Percentiles rank a stretch among this genome's conserved stretches.
These are phyloP conservation scores for Linderniella brevidens DNA, from an alignment of 257 asterid genomes.

Conservation along the genomic window DNA sequence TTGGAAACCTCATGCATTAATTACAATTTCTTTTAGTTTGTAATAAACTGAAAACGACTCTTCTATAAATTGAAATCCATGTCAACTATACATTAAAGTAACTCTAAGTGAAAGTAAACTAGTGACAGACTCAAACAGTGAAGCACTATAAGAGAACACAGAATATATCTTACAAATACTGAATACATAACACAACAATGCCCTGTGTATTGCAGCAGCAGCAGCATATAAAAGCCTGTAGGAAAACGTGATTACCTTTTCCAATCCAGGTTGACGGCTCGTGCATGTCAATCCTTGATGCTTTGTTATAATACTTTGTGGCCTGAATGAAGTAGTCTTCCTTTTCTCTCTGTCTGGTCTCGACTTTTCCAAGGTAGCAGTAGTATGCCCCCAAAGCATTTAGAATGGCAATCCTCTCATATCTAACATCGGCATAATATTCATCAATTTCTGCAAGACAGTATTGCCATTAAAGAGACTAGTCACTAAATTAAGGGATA, in stretches of 20 bases:
- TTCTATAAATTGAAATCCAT: too few species aligned
- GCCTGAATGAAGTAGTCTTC: constrained; percentile 91
- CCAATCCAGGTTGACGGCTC: constrained; percentile 99
- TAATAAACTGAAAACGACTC: too few species aligned
- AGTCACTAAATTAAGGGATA: background rate
- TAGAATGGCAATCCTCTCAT: constrained; percentile 90
- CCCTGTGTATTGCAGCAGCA: background rate
- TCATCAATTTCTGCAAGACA: constrained; percentile 83
- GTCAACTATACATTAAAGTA: too few species aligned
- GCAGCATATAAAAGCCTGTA: constrained; percentile 2
- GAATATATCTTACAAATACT: too few species aligned
- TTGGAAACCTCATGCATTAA: background rate
- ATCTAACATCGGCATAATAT: constrained; percentile 89
- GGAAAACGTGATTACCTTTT: constrained; percentile 41
- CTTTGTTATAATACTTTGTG: constrained; percentile 90
- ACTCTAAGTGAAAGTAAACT: too few species aligned
- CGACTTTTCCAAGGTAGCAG: constrained; percentile 82
- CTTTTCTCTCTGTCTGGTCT: constrained; percentile 76
- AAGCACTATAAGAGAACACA: too few species aligned
- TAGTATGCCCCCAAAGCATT: constrained; percentile 97
- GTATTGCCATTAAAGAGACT: constrained; percentile 10
- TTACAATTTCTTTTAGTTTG: too few species aligned
- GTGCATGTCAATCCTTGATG: constrained; percentile 94
- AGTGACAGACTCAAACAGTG: too few species aligned
- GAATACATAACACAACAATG: background rate